Percentiles rank a stretch among this genome's conserved stretches.
These are phyloP conservation scores for Tulasnella sp. DNA, from an alignment of 768 basidiomycete species.

Conservation along the genomic window DNA sequence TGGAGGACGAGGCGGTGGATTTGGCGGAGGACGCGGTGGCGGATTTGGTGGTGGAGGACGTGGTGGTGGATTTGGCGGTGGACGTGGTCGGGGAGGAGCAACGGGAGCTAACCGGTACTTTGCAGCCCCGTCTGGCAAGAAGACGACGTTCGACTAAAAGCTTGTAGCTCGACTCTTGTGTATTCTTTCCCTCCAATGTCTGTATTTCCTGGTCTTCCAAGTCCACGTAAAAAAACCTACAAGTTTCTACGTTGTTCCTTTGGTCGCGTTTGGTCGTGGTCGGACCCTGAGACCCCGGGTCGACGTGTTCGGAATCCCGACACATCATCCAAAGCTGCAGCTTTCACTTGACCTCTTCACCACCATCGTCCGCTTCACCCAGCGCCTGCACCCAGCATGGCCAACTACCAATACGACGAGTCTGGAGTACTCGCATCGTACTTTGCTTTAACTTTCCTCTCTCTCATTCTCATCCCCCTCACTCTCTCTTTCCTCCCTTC, in stretches of 20 bases:
- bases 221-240: neutral
- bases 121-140: constrained; percentile 52
- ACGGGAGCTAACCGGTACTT: constrained; percentile 25
- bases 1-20: constrained; percentile 26
- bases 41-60: constrained; percentile 27
- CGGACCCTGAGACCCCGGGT: neutral
- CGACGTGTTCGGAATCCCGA: neutral
- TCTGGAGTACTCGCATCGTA: constrained; percentile 78
- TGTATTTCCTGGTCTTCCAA: neutral
- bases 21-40: constrained; percentile 24
- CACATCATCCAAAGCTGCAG: neutral
- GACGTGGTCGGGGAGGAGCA: constrained; percentile 26
- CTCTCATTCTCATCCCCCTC: constrained; percentile 68
- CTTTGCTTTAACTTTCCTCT: constrained; percentile 83
- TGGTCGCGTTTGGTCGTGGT: neutral
- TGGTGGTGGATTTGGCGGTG: constrained; percentile 25
- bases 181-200: neutral
- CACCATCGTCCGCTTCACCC: neutral
- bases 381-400: constrained; percentile 9
- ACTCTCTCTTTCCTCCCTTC: constrained; percentile 35
- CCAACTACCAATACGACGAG: constrained; percentile 52
- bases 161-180: neutral
- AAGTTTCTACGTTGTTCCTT: neutral
- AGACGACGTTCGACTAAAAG: constrained; percentile 38
- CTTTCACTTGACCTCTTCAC: neutral